These are phyloP conservation scores for Coniochaeta pulveracea DNA, from an alignment of 2,329 filamentous ascomycete genomes.

Conservation along the genomic window DNA sequence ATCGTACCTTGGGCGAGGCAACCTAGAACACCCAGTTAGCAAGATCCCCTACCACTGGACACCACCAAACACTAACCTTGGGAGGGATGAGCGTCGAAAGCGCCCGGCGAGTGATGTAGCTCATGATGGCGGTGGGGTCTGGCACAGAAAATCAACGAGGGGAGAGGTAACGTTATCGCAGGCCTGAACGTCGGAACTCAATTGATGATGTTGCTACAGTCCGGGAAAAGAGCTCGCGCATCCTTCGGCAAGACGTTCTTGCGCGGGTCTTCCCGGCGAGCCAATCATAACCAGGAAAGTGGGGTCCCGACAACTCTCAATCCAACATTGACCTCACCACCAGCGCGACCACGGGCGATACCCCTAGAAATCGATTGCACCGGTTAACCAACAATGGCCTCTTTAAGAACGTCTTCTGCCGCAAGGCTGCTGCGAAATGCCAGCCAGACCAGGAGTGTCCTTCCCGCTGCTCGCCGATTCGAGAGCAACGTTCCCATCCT, in stretches of 20 bases:
- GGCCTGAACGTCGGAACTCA: constrained; percentile 10
- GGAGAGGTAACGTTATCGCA: constrained; percentile 12
- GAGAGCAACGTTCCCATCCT: constrained; percentile 37
- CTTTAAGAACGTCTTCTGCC: constrained; percentile 46
- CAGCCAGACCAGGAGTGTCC: constrained; percentile 22
- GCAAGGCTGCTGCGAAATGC: constrained; percentile 39
- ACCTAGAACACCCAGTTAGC: constrained; percentile 37
- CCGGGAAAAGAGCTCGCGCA: constrained; percentile 15
- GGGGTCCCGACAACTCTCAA: constrained; percentile 6
- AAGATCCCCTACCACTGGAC: not conserved
- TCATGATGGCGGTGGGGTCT: constrained; percentile 56
- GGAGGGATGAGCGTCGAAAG: constrained; percentile 98
- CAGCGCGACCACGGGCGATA: constrained; percentile 1
- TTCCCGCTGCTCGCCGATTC: constrained; percentile 39
- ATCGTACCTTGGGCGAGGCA: constrained; percentile 72
- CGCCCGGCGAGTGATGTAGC: constrained; percentile 79
- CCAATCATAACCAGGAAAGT: constrained; percentile 12
- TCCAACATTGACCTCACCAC: constrained; percentile 6
- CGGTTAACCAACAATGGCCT: constrained; percentile 58
- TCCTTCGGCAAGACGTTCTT: constrained; percentile 16
- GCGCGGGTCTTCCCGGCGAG: constrained; percentile 21
- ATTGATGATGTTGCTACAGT: constrained; percentile 11
- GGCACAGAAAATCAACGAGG: constrained; percentile 12
- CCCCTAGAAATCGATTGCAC: not conserved
- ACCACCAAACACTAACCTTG: constrained; percentile 55